Percentiles rank a stretch among this genome's conserved stretches.
Evolutionary conservation across 495 filamentous ascomycete genomes (phyloP).

Genomic region (Neurospora pannonica): DNA sequence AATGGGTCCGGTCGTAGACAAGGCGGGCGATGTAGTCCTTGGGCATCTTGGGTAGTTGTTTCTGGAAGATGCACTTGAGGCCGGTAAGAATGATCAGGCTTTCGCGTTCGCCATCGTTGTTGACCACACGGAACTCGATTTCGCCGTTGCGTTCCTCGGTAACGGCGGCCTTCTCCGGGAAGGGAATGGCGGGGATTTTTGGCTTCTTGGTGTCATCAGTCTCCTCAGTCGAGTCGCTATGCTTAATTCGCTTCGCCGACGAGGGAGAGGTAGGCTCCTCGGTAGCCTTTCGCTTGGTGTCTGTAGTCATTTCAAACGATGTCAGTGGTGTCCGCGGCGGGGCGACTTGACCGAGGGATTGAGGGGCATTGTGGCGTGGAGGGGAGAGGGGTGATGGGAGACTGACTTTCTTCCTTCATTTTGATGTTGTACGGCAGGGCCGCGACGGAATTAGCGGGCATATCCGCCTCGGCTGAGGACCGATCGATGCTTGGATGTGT

Average conservation of each 20-base stretch:
- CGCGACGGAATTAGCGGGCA: conserved; percentile 4
- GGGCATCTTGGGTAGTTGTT: conserved; percentile 97
- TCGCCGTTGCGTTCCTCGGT: conserved; percentile 90
- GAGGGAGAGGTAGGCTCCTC: conserved; percentile 56
- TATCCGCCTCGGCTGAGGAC: neutral
- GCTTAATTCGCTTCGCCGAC: conserved; percentile 55
- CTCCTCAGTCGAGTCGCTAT: conserved; percentile 45
- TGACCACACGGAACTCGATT: conserved; percentile 95
- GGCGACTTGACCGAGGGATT: neutral
- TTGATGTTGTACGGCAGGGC: conserved; percentile 12
- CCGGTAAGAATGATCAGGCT: conserved; percentile 92
- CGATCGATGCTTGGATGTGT: neutral
- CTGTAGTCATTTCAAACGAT: conserved; percentile 22
- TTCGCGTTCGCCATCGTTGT: conserved; percentile 84
- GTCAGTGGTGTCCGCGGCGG: neutral
- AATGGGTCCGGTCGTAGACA: conserved; percentile 92
- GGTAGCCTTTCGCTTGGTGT: conserved; percentile 67
- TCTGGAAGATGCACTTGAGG: conserved; percentile 96
- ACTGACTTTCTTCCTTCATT: conserved; percentile 42
- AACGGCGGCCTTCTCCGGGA: conserved; percentile 87
- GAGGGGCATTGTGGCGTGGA: neutral
- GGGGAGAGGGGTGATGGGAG: neutral
- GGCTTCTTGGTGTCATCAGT: conserved; percentile 33
- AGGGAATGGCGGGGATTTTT: conserved; percentile 53
- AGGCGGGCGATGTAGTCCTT: conserved; percentile 97